phyloP scores from a whole-genome alignment of 1,139 yeast species.

The Saccharomycopsis hybrid region DNA sequence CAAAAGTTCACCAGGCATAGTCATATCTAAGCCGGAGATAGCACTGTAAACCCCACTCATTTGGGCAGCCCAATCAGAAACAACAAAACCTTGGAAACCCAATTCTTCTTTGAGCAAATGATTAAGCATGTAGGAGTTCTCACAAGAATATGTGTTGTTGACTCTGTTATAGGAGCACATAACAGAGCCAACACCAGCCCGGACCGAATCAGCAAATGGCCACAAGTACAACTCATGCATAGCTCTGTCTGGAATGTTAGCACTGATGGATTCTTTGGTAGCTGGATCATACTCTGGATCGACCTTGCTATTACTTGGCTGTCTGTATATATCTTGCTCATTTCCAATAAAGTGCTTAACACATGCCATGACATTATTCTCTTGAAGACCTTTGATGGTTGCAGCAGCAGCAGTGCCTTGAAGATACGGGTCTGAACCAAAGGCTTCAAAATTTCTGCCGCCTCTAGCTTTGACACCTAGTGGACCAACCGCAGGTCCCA shows the following conservation, averaged over 20 bases:
- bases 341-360: constrained; percentile 52
- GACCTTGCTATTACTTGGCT: constrained; percentile 23
- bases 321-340: constrained; percentile 60
- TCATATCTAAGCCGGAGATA: constrained; percentile 57
- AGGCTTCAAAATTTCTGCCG: constrained; percentile 63
- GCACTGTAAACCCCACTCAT: constrained; percentile 54
- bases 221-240: constrained; percentile 59
- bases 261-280: constrained; percentile 45
- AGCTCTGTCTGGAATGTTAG: constrained; percentile 54
- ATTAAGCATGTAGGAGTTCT: constrained; percentile 35
- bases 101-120: constrained; percentile 4
- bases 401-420: constrained; percentile 52
- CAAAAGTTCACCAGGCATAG: constrained; percentile 58
- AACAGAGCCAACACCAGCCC: constrained; percentile 56
- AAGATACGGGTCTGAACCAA: constrained; percentile 58
- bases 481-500: constrained; percentile 63
- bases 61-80: constrained; percentile 63
- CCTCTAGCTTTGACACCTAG: constrained; percentile 57
- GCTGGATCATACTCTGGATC: constrained; percentile 4
- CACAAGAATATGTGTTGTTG: constrained; percentile 55
- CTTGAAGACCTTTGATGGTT: constrained; percentile 49
- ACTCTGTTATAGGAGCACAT: constrained; percentile 59
- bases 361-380: constrained; percentile 49
- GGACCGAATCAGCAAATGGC: constrained; percentile 62
- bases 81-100: constrained; percentile 53